phyloP scores from a whole-genome alignment of 2,329 filamentous ascomycete species.

The Trichoderma sp. region DNA sequence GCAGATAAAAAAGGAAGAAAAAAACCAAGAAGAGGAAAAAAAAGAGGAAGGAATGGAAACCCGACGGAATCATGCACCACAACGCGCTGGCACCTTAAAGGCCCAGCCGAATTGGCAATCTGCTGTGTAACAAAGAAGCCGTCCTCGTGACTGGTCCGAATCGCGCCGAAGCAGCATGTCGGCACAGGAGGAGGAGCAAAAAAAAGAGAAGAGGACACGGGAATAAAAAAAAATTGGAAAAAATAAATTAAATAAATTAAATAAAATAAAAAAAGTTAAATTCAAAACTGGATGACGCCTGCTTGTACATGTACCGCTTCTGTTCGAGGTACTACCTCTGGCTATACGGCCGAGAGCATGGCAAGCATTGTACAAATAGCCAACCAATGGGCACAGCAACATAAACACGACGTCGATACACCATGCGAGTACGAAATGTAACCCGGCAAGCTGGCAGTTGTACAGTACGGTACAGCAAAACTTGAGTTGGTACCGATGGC shows the following conservation, averaged over 20 bases:
- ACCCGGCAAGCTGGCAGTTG: neutral
- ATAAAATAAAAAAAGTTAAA: no score
- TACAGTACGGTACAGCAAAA: neutral
- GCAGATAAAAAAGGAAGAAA: neutral
- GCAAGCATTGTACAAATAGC: neutral
- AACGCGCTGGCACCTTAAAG: conserved; percentile 9
- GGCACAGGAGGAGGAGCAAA: neutral
- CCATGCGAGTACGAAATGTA: neutral
- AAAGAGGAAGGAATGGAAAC: neutral
- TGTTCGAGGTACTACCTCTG: neutral
- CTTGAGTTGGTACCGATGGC: neutral
- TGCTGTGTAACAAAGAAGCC: conserved; percentile 14
- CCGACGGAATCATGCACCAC: neutral
- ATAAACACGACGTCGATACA: neutral
- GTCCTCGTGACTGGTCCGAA: conserved; percentile 8
- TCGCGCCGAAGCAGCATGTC: neutral
- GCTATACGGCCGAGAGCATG: neutral
- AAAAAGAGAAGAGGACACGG: neutral
- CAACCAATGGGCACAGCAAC: neutral
- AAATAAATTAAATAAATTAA: no score
- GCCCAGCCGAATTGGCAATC: neutral
- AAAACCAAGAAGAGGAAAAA: neutral
- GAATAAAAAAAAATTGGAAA: neutral
- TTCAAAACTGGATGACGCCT: neutral
- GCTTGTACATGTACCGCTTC: neutral